Evolutionary conservation across 73 alveolate species (phyloP).

Genomic region (Uronychia binucleata): DNA sequence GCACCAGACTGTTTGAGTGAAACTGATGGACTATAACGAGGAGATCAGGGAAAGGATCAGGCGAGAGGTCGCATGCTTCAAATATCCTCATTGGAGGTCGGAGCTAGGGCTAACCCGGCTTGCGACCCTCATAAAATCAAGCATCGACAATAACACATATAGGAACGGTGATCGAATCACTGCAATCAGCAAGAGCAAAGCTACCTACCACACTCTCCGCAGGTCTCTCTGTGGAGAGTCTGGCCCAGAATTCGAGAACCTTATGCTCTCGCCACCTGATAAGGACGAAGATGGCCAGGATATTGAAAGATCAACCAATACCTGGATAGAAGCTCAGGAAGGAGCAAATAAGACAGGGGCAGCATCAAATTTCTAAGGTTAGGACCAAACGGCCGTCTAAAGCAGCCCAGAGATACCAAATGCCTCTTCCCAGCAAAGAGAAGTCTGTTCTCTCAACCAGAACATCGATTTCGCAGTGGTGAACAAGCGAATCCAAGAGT

Average conservation of each 20-base stretch:
- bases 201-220: background rate
- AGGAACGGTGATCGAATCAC: background rate
- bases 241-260: conserved; percentile 1
- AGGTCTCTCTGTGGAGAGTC: background rate
- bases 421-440: background rate
- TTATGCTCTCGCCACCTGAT: no score
- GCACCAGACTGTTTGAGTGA: background rate
- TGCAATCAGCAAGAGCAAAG: background rate
- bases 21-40: background rate
- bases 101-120: background rate
- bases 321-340: no score
- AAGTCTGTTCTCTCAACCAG: background rate
- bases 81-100: background rate
- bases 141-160: background rate
- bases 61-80: background rate
- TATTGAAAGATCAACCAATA: no score
- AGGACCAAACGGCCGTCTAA: no score
- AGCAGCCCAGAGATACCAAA: no score
- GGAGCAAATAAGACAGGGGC: no score
- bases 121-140: background rate
- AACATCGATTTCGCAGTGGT: background rate
- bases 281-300: no score
- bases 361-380: no score
- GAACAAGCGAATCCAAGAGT: background rate
- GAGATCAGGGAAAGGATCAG: background rate